Evolutionary conservation across 2,329 filamentous ascomycete genomes (phyloP).

Genomic region (Endoconidiophora polonica): DNA sequence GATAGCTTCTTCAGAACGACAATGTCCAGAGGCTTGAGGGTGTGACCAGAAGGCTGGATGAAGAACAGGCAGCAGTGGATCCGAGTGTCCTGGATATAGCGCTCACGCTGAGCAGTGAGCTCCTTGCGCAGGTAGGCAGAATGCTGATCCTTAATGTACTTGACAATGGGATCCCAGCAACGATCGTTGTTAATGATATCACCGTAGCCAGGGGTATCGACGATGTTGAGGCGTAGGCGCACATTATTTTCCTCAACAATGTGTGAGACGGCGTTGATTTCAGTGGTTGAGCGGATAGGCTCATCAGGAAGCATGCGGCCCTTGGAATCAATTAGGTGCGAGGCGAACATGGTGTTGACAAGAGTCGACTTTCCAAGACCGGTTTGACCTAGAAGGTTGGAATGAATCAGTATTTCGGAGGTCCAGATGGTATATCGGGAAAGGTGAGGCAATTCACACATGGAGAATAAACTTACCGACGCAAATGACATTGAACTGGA

Average conservation of each 20-base stretch:
- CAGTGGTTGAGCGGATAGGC: conserved; percentile 84
- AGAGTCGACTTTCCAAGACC: conserved; percentile 96
- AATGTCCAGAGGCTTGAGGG: conserved; percentile 97
- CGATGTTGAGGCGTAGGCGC: conserved; percentile 92
- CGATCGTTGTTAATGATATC: conserved; percentile 99
- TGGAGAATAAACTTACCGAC: conserved; percentile 55
- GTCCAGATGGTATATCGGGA: background rate
- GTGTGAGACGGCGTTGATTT: conserved; percentile 95
- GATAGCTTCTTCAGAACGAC: conserved; percentile 99
- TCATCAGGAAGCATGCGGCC: conserved; percentile 85
- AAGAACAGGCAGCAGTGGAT: conserved; percentile 99
- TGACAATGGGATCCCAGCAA: conserved; percentile 99
- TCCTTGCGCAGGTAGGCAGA: conserved; percentile 98
- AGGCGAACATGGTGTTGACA: conserved; percentile 99
- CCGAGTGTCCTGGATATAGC: conserved; percentile 97
- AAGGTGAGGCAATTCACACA: background rate
- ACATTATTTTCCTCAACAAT: conserved; percentile 99
- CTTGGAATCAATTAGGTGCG: conserved; percentile 97
- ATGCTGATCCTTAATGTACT: conserved; percentile 99
- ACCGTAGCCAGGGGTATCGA: conserved; percentile 95
- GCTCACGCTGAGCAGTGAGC: conserved; percentile 94
- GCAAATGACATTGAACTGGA: conserved; percentile 99
- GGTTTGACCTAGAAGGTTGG: conserved; percentile 58
- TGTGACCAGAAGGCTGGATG: conserved; percentile 96
- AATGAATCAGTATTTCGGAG: background rate